phyloP scores from a whole-genome alignment of 768 basidiomycete species.

The Leucogyrophana mollusca region DNA sequence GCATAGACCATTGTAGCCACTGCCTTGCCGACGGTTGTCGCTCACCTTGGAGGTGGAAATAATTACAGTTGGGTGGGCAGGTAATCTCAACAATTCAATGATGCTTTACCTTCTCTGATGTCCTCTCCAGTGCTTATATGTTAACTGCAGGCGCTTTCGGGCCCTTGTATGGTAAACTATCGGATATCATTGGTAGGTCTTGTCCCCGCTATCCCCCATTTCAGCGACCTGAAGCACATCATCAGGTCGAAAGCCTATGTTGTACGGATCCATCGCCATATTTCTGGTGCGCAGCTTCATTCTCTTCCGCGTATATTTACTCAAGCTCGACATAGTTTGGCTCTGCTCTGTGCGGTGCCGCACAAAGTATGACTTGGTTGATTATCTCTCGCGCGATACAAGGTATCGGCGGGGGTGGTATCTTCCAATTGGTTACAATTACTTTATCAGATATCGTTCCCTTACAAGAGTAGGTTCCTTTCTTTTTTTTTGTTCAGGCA shows the following conservation, averaged over 20 bases:
- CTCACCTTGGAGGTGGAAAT: constrained; percentile 58
- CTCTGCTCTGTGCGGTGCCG: constrained; percentile 79
- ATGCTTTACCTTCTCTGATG: neutral
- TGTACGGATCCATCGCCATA: constrained; percentile 61
- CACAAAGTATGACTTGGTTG: constrained; percentile 77
- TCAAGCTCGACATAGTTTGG: too few relatives aligned
- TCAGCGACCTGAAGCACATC: constrained; percentile 9
- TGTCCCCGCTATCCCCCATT: constrained; percentile 3
- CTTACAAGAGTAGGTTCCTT: constrained; percentile 67
- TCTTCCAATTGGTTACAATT: constrained; percentile 74
- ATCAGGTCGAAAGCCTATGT: constrained; percentile 64
- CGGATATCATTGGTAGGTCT: constrained; percentile 52
- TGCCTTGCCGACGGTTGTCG: constrained; percentile 73
- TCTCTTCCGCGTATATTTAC: too few relatives aligned
- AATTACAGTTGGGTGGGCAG: constrained; percentile 75
- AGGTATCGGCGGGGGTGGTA: constrained; percentile 81
- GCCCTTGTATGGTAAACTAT: constrained; percentile 78
- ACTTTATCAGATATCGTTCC: constrained; percentile 84
- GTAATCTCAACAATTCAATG: constrained; percentile 32
- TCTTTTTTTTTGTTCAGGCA: too few relatives aligned
- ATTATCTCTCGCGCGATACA: constrained; percentile 76
- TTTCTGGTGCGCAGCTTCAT: constrained; percentile 54
- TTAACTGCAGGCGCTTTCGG: constrained; percentile 65
- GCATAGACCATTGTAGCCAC: constrained; percentile 66
- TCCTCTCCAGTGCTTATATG: constrained; percentile 62